These are phyloP conservation scores for Cudoniella acicularis DNA, from an alignment of 495 filamentous ascomycete genomes.

Conservation along the genomic window DNA sequence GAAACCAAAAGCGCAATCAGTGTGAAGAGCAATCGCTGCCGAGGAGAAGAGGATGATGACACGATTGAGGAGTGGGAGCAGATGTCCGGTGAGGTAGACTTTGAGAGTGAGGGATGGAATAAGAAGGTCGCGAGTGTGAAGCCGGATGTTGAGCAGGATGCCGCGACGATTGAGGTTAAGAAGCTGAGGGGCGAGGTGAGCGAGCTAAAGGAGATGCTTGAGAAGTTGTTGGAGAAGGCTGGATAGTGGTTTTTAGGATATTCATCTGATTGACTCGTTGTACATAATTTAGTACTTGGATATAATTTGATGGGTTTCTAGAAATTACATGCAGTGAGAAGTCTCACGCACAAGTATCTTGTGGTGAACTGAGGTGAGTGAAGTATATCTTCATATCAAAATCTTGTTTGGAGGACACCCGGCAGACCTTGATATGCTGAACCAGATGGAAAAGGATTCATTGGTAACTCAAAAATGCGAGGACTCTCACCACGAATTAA, in stretches of 20 bases:
- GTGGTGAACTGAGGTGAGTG: too few relatives aligned
- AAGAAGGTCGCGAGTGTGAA: slow-evolving; percentile 68
- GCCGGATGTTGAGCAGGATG: slow-evolving; percentile 73
- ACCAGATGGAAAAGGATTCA: too few relatives aligned
- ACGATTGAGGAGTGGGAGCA: slow-evolving; percentile 90
- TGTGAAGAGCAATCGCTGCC: slow-evolving; percentile 66
- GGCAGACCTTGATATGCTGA: too few relatives aligned
- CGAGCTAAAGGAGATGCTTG: slow-evolving; percentile 59
- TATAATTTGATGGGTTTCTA: too few relatives aligned
- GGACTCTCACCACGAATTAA: too few relatives aligned
- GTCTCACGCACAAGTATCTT: too few relatives aligned
- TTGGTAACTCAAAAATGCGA: too few relatives aligned
- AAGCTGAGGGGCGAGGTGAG: slow-evolving; percentile 66
- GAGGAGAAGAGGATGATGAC: slow-evolving; percentile 89
- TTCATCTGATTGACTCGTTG: too few relatives aligned
- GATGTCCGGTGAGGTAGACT: slow-evolving; percentile 64
- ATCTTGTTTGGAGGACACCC: too few relatives aligned
- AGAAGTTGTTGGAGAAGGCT: slow-evolving; percentile 13
- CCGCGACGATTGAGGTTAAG: slow-evolving; percentile 61
- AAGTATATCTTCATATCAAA: too few relatives aligned
- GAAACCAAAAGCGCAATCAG: slow-evolving; percentile 66
- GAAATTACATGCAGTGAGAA: too few relatives aligned
- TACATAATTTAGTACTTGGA: too few relatives aligned
- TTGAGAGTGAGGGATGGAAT: slow-evolving; percentile 76
- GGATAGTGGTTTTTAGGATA: neutral